phyloP scores from a whole-genome alignment of 2,329 filamentous ascomycete species.

The Clonostachys rosea region DNA sequence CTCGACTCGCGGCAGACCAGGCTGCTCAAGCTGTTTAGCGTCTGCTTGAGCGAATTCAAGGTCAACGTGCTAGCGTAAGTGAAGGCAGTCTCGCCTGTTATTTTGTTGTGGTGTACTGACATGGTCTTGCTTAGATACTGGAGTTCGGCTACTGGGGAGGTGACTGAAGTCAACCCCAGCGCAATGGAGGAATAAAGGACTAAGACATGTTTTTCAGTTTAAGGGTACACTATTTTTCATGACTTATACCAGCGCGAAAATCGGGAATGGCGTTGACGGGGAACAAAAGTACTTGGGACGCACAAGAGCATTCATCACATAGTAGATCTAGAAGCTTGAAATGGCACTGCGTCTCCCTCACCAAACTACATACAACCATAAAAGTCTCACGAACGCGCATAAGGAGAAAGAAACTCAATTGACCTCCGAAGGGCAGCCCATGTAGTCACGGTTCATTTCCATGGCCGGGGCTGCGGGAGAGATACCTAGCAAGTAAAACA shows the following conservation, averaged over 20 bases:
- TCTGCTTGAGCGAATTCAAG: constrained; percentile 86
- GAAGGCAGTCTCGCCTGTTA: neutral
- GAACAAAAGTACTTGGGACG: constrained; percentile 10
- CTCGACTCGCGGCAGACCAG: constrained; percentile 91
- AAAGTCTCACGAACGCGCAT: too few relatives aligned
- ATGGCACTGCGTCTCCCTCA: too few relatives aligned
- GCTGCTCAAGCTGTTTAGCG: constrained; percentile 87
- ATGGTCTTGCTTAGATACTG: constrained; percentile 44
- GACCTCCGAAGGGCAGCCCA: too few relatives aligned
- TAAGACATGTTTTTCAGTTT: constrained; percentile 6
- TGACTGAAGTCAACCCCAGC: constrained; percentile 46
- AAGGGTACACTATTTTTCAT: constrained; percentile 8
- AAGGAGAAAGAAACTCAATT: too few relatives aligned
- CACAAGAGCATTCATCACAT: neutral
- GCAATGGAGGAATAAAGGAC: constrained; percentile 24
- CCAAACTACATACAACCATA: too few relatives aligned
- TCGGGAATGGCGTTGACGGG: constrained; percentile 13
- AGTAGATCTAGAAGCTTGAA: too few relatives aligned
- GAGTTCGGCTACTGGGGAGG: constrained; percentile 52
- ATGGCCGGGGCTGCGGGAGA: too few relatives aligned
- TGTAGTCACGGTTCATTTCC: too few relatives aligned
- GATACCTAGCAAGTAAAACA: too few relatives aligned
- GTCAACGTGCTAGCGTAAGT: constrained; percentile 72
- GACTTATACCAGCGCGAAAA: constrained; percentile 26
- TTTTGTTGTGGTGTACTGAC: neutral